A percentile compares a stretch with the other conserved stretches of the same genome.
phyloP scores from a whole-genome alignment of 2,329 filamentous ascomycete species.

The Hansfordia pulvinata region DNA sequence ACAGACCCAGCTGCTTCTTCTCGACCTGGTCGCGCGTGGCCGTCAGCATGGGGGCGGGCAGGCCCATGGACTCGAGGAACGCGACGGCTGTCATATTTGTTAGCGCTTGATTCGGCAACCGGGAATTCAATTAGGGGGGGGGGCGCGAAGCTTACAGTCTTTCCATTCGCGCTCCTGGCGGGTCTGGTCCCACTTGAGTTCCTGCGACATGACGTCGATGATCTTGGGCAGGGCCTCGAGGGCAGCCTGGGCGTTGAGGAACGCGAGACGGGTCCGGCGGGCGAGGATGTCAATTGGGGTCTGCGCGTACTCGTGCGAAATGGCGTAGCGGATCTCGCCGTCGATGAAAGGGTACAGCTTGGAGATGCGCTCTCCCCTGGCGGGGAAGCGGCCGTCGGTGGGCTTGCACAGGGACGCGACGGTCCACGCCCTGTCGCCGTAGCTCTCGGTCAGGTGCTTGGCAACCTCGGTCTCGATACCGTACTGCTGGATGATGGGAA shows the following conservation, averaged over 20 bases:
- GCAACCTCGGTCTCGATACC: conserved; percentile 86
- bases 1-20: conserved; percentile 43
- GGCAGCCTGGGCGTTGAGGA: conserved; percentile 83
- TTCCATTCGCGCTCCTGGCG: conserved; percentile 73
- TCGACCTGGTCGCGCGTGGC: conserved; percentile 48
- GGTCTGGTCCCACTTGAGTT: conserved; percentile 63
- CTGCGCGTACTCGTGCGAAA: conserved; percentile 82
- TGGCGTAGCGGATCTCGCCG: conserved; percentile 79
- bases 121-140: conserved; percentile 1
- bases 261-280: conserved; percentile 71
- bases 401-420: conserved; percentile 69
- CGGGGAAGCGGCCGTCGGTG: conserved; percentile 69
- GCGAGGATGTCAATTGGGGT: conserved; percentile 82
- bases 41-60: conserved; percentile 44
- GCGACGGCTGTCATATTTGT: conserved; percentile 28
- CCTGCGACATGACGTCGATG: conserved; percentile 80
- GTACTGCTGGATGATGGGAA: conserved; percentile 88
- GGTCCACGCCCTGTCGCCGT: conserved; percentile 86
- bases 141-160: conserved; percentile 38
- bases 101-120: conserved; percentile 2
- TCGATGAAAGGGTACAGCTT: conserved; percentile 81
- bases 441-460: conserved; percentile 74
- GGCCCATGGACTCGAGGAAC: conserved; percentile 52
- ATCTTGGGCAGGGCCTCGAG: conserved; percentile 73
- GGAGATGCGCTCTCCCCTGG: conserved; percentile 68